These are phyloP conservation scores for Furcasterigmium sp. DNA, from an alignment of 2,329 filamentous ascomycete genomes.

Conservation along the genomic window DNA sequence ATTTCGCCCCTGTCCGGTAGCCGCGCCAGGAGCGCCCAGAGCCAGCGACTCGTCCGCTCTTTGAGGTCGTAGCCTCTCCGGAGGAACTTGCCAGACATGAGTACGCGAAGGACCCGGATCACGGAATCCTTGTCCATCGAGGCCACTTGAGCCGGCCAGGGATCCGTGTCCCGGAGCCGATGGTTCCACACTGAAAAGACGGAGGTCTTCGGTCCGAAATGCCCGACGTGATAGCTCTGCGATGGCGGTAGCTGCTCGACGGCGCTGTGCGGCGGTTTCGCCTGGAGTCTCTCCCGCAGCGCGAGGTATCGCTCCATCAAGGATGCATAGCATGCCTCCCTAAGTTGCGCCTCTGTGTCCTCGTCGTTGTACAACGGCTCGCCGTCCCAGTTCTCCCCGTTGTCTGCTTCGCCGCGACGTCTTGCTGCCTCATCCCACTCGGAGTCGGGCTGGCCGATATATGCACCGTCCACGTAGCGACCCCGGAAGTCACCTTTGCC, in stretches of 20 bases:
- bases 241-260: slow-evolving; percentile 47
- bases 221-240: slow-evolving; percentile 50
- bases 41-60: slow-evolving; percentile 71
- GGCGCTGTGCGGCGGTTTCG: slow-evolving; percentile 44
- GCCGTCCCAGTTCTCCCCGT: slow-evolving; percentile 15
- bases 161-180: slow-evolving; percentile 47
- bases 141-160: slow-evolving; percentile 53
- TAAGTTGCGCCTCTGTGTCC: slow-evolving; percentile 37
- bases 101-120: slow-evolving; percentile 60
- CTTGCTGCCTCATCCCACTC: slow-evolving; percentile 14
- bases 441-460: slow-evolving; percentile 54
- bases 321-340: slow-evolving; percentile 61
- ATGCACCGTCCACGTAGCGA: slow-evolving; percentile 75
- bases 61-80: slow-evolving; percentile 54
- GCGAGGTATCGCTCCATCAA: slow-evolving; percentile 59
- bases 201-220: slow-evolving; percentile 44
- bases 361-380: slow-evolving; percentile 17
- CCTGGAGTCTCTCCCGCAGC: slow-evolving; percentile 59
- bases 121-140: slow-evolving; percentile 63
- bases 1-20: slow-evolving; percentile 71
- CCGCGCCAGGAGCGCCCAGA: slow-evolving; percentile 76
- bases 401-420: slow-evolving; percentile 17
- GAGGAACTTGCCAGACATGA: slow-evolving; percentile 60
- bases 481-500: slow-evolving; percentile 51
- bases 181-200: slow-evolving; percentile 47